phyloP scores from a whole-genome alignment of 2,329 filamentous ascomycete genomes.

The Ophiocordyceps unilateralis region DNA sequence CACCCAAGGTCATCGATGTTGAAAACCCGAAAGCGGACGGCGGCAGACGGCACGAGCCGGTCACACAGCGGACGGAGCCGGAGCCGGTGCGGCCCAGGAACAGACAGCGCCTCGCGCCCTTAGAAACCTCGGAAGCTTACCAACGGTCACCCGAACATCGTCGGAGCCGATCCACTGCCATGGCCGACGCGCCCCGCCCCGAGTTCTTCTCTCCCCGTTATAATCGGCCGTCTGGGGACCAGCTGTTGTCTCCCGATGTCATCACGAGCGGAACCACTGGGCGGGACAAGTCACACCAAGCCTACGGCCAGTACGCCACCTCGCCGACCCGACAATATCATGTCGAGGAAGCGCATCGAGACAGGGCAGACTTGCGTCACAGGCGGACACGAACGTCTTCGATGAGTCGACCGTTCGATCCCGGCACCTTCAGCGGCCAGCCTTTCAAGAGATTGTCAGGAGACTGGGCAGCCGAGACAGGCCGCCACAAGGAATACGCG shows the following conservation, averaged over 20 bases:
- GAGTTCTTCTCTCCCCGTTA: constrained; percentile 15
- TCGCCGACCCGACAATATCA: constrained; percentile 15
- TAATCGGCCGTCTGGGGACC: constrained; percentile 14
- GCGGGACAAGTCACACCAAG: constrained; percentile 25
- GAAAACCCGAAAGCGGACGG: neutral
- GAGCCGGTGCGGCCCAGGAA: constrained; percentile 13
- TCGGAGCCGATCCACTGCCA: constrained; percentile 17
- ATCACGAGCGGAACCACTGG: constrained; percentile 22
- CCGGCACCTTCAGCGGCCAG: constrained; percentile 10
- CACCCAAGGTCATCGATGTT: neutral
- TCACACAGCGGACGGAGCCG: constrained; percentile 4
- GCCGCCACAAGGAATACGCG: constrained; percentile 10
- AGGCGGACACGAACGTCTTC: constrained; percentile 11
- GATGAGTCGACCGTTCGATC: constrained; percentile 7
- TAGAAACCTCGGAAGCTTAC: constrained; percentile 23
- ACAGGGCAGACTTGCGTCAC: constrained; percentile 8
- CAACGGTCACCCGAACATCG: constrained; percentile 12
- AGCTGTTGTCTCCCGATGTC: constrained; percentile 23
- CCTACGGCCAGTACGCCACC: constrained; percentile 8
- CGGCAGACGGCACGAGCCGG: neutral
- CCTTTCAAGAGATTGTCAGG: constrained; percentile 13
- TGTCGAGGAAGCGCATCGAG: constrained; percentile 11
- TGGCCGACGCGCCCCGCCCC: constrained; percentile 11
- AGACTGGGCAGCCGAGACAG: constrained; percentile 13
- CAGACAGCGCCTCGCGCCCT: constrained; percentile 23